Evolutionary conservation across 148 eudicot genomes (phyloP), one percentile per base, ranked within the genome.

Genomic region (Cornus florida): DNA sequence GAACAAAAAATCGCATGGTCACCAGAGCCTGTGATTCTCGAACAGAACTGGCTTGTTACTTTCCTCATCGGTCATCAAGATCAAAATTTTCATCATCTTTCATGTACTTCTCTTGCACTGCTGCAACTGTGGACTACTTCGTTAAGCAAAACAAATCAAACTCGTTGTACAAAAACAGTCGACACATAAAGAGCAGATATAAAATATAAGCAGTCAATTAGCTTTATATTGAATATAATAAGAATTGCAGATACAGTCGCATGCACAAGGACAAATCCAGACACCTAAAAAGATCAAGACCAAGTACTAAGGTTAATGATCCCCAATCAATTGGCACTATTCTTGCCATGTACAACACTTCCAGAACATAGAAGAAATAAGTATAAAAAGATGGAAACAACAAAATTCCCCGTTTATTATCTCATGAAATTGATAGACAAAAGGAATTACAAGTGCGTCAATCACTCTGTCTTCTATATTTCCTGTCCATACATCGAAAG

Each of bases 101-200:
- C 87, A 89, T 89, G 87, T 92, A 92, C 84, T 89, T 90, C 86
- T 92, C 97, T 78, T 92, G 97, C 84, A 90, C 97, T 48, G 92
- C 94, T 66, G 94, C 93, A 69, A 86, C 90, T 86, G 94, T 92
- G 74, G 64, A 67, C 69, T 28, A 23, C 39, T 77, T 57, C 31
- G 87, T 89, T 72, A 88, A 92, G 93, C 43, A 76, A 79, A 53
- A 53, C 59, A 12, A 53, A 53, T 53, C 59, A 11, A 53, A 53
- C 19, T 11, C 59, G 1, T 11, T 53, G 2, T 53, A 53, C 59
- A 11, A 16, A 43, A 82, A 81, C 7, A 53, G 17, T 53, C 3
- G 19, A 43, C 74, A 60, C 22, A 35, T 4, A 67, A 53, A 22
- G 22, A 78, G 23, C 50, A 70, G 19, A 16, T 16, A 16, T 53